Conservation (phyloP, 306 rosid species). For the Elaeagnus macrophylla region DNA sequence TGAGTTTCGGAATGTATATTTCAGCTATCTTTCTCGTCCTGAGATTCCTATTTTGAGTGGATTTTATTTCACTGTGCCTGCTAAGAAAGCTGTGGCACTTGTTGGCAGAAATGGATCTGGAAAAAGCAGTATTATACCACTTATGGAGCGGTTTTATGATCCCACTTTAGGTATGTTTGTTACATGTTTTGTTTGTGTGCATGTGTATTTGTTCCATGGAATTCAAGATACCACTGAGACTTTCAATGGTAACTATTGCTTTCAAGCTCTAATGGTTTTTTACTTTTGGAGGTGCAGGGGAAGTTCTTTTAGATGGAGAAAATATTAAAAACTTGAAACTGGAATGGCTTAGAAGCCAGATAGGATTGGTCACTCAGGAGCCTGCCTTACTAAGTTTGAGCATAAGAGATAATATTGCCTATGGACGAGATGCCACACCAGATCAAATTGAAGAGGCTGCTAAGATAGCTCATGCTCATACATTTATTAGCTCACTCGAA, state of each 20-base stretch:
- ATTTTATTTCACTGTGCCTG: constrained; percentile 94
- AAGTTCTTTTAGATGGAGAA: constrained; percentile 99
- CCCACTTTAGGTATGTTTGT: constrained; percentile 75
- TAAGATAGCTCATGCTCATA: constrained; percentile 95
- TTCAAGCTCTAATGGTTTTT: constrained; percentile 14
- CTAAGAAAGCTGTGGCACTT: constrained; percentile 98
- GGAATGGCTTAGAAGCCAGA: constrained; percentile 97
- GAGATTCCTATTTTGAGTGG: constrained; percentile 99
- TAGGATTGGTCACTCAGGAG: constrained; percentile 96
- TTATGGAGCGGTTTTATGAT: constrained; percentile 98
- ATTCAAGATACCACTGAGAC: constrained; percentile 8
- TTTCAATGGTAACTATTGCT: constrained; percentile 6
- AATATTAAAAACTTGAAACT: constrained; percentile 83
- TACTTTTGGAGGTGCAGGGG: constrained; percentile 65
- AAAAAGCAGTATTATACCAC: constrained; percentile 97
- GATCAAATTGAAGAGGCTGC: constrained; percentile 99
- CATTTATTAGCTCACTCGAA: constrained; percentile 85
- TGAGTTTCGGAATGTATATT: constrained; percentile 95
- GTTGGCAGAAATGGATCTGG: constrained; percentile 99
- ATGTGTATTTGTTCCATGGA: background rate
- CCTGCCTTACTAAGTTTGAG: constrained; percentile 97
- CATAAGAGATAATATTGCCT: constrained; percentile 95
- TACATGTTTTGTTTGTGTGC: background rate
- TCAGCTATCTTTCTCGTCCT: constrained; percentile 97
- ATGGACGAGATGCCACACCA: constrained; percentile 77